Conservation (phyloP, 129 eudicot species). For the Tanacetum coccineum region DNA sequence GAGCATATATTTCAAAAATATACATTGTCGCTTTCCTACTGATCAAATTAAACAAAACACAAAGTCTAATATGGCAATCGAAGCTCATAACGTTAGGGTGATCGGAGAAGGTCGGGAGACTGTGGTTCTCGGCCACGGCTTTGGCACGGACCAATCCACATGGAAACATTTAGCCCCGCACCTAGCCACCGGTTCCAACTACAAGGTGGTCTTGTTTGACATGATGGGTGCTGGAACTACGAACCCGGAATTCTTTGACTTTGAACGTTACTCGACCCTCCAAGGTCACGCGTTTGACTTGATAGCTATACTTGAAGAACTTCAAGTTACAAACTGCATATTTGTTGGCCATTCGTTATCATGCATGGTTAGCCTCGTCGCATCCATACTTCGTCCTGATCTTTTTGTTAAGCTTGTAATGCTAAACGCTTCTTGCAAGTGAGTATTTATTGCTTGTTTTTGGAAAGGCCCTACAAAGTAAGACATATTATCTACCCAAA, state of each 20-base stretch:
- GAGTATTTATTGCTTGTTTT: background rate
- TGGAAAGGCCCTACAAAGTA: too few species aligned
- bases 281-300: background rate
- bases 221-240: slow-evolving; percentile 17
- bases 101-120: slow-evolving; percentile 5
- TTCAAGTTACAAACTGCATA: background rate
- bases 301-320: slow-evolving; percentile 2
- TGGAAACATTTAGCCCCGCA: slow-evolving; percentile 11
- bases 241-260: slow-evolving; percentile 15
- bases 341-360: slow-evolving; percentile 15
- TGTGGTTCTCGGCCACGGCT: slow-evolving; percentile 20
- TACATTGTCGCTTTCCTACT: background rate
- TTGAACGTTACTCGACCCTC: slow-evolving; percentile 4
- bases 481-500: too few species aligned
- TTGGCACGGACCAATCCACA: slow-evolving; percentile 22
- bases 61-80: background rate
- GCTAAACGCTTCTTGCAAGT: slow-evolving; percentile 15
- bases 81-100: slow-evolving; percentile 17
- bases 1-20: background rate
- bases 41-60: background rate
- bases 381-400: slow-evolving; percentile 9
- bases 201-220: slow-evolving; percentile 14
- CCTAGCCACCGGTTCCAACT: background rate
- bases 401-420: slow-evolving; percentile 10
- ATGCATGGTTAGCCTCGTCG: slow-evolving; percentile 1